Evolutionary conservation across 352 stramenopile species (phyloP).

Genomic region (Pythium brachiatum): DNA sequence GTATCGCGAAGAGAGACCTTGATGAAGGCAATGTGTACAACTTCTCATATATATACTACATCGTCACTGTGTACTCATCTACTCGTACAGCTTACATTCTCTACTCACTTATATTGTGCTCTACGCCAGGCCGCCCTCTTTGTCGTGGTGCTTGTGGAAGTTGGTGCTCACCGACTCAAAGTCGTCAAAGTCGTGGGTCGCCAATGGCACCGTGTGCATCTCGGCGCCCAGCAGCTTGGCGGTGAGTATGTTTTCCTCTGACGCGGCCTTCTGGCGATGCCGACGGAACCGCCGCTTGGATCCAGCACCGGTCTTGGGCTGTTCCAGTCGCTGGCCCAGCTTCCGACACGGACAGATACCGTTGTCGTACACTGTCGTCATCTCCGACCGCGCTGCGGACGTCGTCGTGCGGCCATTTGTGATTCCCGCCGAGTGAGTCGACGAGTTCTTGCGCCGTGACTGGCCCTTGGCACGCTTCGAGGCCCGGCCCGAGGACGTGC

Average conservation of each 20-base stretch:
- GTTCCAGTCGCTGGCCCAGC: slow-evolving; percentile 48
- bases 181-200: slow-evolving; percentile 22
- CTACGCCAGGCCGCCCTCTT: slow-evolving; percentile 10
- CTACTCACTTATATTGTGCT: not conserved
- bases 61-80: not conserved
- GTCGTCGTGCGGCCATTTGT: slow-evolving; percentile 7
- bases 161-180: slow-evolving; percentile 18
- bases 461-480: slow-evolving; percentile 6
- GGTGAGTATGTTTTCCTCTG: slow-evolving; percentile 26
- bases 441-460: slow-evolving; percentile 16
- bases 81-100: not conserved
- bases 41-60: no score
- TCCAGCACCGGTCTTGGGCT: slow-evolving; percentile 28
- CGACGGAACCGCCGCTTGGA: slow-evolving; percentile 14
- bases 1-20: no score
- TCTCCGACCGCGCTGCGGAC: slow-evolving; percentile 3
- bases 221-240: slow-evolving; percentile 21
- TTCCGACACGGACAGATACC: slow-evolving; percentile 52
- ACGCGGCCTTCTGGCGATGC: slow-evolving; percentile 15
- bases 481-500: slow-evolving; percentile 7
- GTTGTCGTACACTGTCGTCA: slow-evolving; percentile 35
- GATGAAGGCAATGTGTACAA: not conserved
- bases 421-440: not conserved
- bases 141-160: slow-evolving; percentile 17
- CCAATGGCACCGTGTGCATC: not conserved